Conservation (phyloP, 176 grass and related monocot genomes). For the Chloris gayana region DNA sequence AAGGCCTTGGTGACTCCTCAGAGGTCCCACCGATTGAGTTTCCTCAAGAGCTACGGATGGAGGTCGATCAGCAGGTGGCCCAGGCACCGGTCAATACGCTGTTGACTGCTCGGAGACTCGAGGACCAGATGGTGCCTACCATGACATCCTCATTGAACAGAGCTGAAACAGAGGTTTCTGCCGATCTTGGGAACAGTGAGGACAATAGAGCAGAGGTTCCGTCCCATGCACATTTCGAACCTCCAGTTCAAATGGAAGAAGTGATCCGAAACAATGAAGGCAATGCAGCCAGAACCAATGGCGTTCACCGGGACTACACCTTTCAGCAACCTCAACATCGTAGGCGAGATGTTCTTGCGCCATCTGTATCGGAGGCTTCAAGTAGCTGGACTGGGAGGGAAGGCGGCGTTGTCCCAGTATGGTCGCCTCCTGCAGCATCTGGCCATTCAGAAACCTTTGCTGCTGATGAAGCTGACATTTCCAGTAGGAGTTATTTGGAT, state of each 20-base stretch:
- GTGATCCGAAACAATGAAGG: not conserved
- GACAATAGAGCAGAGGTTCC: slow-evolving; percentile 77
- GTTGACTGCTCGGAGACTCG: slow-evolving; percentile 45
- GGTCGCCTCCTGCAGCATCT: slow-evolving; percentile 74
- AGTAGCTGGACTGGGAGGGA: slow-evolving; percentile 81
- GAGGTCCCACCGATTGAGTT: slow-evolving; percentile 71
- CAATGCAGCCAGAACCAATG: slow-evolving; percentile 41
- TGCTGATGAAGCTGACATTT: slow-evolving; percentile 63
- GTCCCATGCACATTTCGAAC: slow-evolving; percentile 28
- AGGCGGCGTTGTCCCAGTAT: slow-evolving; percentile 84
- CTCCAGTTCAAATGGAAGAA: slow-evolving; percentile 30
- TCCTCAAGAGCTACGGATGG: slow-evolving; percentile 74
- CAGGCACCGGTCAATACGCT: slow-evolving; percentile 42
- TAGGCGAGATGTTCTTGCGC: slow-evolving; percentile 17
- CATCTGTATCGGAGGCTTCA: slow-evolving; percentile 61
- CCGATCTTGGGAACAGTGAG: slow-evolving; percentile 42
- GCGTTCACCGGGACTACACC: slow-evolving; percentile 39
- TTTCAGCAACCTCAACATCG: slow-evolving; percentile 36
- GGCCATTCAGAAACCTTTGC: slow-evolving; percentile 62
- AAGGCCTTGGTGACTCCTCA: slow-evolving; percentile 90
- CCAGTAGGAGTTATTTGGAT: slow-evolving; percentile 65
- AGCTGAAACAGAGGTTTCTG: slow-evolving; percentile 70
- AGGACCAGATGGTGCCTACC: slow-evolving; percentile 92
- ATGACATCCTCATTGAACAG: slow-evolving; percentile 78
- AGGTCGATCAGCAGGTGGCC: slow-evolving; percentile 55